Conservation (phyloP, 2,329 filamentous ascomycete genomes). For the Arthrobotrys pseudoclavata region DNA sequence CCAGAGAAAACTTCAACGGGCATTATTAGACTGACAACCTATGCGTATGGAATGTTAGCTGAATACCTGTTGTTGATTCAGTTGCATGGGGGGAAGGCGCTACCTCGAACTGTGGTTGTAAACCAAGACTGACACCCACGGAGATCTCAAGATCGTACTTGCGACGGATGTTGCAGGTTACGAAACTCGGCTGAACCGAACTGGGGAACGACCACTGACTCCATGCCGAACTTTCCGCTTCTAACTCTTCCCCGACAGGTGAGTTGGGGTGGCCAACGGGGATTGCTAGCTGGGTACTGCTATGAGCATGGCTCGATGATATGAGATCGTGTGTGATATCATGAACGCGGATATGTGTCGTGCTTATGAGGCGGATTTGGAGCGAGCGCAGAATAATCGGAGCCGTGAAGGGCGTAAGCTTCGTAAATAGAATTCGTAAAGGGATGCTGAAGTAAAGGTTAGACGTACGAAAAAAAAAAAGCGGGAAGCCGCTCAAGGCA, state of each 20-base stretch:
- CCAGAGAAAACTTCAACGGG: conserved; percentile 87
- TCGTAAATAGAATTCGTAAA: conserved; percentile 82
- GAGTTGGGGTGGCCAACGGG: conserved; percentile 74
- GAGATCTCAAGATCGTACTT: conserved; percentile 86
- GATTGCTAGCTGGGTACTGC: conserved; percentile 78
- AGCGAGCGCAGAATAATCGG: conserved; percentile 81
- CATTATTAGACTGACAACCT: conserved; percentile 83
- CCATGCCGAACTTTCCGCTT: conserved; percentile 81
- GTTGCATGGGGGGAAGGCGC: background rate
- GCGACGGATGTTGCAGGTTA: conserved; percentile 87
- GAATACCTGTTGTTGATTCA: background rate
- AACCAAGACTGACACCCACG: conserved; percentile 81
- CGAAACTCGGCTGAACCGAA: conserved; percentile 87
- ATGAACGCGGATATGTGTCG: conserved; percentile 83
- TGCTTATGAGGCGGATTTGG: conserved; percentile 84
- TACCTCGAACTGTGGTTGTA: conserved; percentile 70
- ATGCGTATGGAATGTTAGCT: conserved; percentile 65
- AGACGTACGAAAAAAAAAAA: background rate
- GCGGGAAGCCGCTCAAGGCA: conserved; percentile 66
- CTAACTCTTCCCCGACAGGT: conserved; percentile 76
- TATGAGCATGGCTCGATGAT: conserved; percentile 81
- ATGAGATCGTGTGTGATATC: conserved; percentile 78
- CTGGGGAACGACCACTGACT: conserved; percentile 79
- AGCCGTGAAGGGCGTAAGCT: conserved; percentile 77
- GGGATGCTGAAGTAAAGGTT: conserved; percentile 70